Percentiles rank a stretch among this genome's conserved stretches.
Conservation (phyloP, 1,284 basidiomycete genomes). For the Ceratobasidium sp. region DNA sequence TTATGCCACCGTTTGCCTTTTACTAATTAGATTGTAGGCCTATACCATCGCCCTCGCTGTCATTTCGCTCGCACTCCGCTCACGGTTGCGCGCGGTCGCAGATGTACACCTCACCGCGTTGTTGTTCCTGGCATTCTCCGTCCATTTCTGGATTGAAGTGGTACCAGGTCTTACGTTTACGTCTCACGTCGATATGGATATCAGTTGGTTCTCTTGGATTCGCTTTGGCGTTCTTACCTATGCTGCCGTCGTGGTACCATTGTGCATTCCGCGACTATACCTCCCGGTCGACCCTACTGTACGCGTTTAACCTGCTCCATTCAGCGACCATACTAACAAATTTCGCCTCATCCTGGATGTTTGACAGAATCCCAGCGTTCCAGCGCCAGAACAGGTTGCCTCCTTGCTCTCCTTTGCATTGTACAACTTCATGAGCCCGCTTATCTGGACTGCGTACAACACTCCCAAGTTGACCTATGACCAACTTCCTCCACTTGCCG, state of each 20-base stretch:
- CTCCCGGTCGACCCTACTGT: conserved; percentile 52
- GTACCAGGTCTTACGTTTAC: conserved; percentile 48
- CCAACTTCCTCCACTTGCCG: conserved; percentile 47
- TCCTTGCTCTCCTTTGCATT: conserved; percentile 55
- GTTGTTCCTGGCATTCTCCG: background rate
- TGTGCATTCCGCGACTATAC: conserved; percentile 48
- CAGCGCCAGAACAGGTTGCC: conserved; percentile 59
- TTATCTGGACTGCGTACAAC: conserved; percentile 52
- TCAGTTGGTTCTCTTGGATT: conserved; percentile 50
- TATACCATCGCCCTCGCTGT: conserved; percentile 32
- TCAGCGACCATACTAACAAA: background rate
- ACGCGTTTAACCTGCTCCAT: conserved; percentile 20
- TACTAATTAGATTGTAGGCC: no score
- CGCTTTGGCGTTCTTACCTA: conserved; percentile 46
- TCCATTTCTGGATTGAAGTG: conserved; percentile 46
- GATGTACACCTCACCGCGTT: conserved; percentile 2
- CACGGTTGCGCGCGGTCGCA: background rate
- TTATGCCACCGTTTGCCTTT: no score
- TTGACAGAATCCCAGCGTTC: conserved; percentile 43
- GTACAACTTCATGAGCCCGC: conserved; percentile 56
- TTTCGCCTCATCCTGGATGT: background rate
- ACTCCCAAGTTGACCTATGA: conserved; percentile 48
- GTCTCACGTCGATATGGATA: conserved; percentile 38
- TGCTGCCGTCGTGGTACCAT: conserved; percentile 49
- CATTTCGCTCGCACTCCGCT: conserved; percentile 36